Conservation (phyloP, 495 filamentous ascomycete genomes). For the Melanomma pulvis-pyrius region DNA sequence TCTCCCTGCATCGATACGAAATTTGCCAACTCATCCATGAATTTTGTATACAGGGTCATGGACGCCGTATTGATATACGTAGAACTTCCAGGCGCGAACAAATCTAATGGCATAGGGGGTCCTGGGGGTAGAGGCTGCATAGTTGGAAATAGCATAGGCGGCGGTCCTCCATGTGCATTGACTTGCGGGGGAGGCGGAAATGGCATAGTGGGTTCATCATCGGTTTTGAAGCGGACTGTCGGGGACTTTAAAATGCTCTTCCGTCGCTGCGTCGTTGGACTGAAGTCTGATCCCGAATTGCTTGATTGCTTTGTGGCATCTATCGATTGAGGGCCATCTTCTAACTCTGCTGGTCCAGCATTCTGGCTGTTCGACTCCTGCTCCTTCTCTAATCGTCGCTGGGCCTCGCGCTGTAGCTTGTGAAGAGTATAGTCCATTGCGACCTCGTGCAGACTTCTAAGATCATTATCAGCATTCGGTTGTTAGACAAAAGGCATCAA, state of each 20-base stretch:
- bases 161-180: neutral
- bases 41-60: slow-evolving; percentile 18
- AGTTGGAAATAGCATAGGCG: neutral
- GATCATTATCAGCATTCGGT: no score
- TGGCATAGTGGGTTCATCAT: neutral
- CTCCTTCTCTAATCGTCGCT: no score
- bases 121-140: slow-evolving; percentile 3
- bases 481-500: no score
- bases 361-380: no score
- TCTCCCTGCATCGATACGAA: slow-evolving; percentile 27
- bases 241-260: slow-evolving; percentile 1
- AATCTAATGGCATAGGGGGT: neutral
- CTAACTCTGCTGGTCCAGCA: neutral
- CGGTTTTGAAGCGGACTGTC: neutral
- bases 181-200: slow-evolving; percentile 5
- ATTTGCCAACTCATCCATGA: slow-evolving; percentile 30
- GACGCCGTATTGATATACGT: slow-evolving; percentile 7
- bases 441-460: no score
- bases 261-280: neutral
- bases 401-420: no score
- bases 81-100: neutral
- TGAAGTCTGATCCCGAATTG: neutral
- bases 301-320: neutral
- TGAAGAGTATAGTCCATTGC: no score
- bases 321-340: neutral